Evolutionary conservation across 345 rosid genomes (phyloP), one percentile per base, ranked within the genome.

Genomic region (Linum tenue): DNA sequence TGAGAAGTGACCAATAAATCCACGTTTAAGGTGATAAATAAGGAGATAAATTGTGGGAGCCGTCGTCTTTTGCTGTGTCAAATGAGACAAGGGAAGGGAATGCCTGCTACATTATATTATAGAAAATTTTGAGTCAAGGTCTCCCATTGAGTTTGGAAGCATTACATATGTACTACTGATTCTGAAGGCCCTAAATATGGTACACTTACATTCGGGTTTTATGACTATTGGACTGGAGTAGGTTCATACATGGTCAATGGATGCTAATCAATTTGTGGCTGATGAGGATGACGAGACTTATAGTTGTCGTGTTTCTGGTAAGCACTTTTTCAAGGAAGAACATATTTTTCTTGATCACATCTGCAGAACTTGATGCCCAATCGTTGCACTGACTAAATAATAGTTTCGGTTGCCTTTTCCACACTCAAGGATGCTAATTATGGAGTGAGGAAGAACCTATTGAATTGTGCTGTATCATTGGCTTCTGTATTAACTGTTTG

Each of bases 231-330:
- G 70, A 11, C 16, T 17, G 36, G 22, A 17, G 59, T 72, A 92
- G 98, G 80, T 86, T 55, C 92, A 84, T 79, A 75, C 77, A 0
- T 92, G 98, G 98, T 87, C 88, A 10, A 68, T 64, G 67, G 96
- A 92, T 87, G 91, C 83, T 56, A 92, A 92, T 61, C 97, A 89
- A 55, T 92, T 87, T 76, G 87, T 87, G 35, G 90, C 95, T 50
- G 95, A 89, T 74, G 98, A 92, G 75, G 98, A 92, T 79, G 97
- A 89, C 70, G 85, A 72, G 68, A 83, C 88, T 67, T 92, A 86
- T 73, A 89, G 88, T 72, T 89, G 91, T 70, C 98, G 98, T 22
- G 79, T 87, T 68, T 92, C 95, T 75, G 97, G 98, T 86, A 75
- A 67, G 87, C 56, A 65, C 59, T 68, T 70, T 56, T 51, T 16